A percentile compares a stretch with the other conserved stretches of the same genome.
Evolutionary conservation across 2,329 filamentous ascomycete genomes (phyloP).

Genomic region (Pseudocercospora macadamiae): DNA sequence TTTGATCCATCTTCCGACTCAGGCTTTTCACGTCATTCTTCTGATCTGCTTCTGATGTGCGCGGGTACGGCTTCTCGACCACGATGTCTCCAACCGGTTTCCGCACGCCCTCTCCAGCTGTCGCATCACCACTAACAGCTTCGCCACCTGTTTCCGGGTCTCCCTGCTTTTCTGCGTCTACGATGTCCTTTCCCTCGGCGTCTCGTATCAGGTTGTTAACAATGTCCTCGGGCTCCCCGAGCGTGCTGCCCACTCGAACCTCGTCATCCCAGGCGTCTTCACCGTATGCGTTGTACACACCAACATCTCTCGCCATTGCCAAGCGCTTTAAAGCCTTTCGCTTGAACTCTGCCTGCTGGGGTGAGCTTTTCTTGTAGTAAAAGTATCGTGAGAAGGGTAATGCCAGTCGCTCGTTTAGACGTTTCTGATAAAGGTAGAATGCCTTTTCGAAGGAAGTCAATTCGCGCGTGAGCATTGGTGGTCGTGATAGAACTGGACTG

Average conservation of each 20-base stretch:
- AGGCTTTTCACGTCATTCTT: constrained; percentile 75
- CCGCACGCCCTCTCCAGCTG: constrained; percentile 30
- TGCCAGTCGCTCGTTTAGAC: constrained; percentile 87
- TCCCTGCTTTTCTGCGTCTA: constrained; percentile 52
- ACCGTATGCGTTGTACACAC: constrained; percentile 75
- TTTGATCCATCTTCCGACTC: constrained; percentile 77
- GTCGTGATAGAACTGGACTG: constrained; percentile 82
- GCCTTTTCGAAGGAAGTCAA: constrained; percentile 87
- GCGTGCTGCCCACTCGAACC: constrained; percentile 71
- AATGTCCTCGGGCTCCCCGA: constrained; percentile 66
- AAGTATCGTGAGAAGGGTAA: constrained; percentile 88
- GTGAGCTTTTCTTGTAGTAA: constrained; percentile 91
- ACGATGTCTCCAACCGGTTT: constrained; percentile 29
- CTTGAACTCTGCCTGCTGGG: constrained; percentile 85
- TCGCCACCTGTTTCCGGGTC: constrained; percentile 50
- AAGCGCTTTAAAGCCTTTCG: constrained; percentile 77
- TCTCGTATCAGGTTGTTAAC: constrained; percentile 73
- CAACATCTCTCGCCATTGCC: constrained; percentile 78
- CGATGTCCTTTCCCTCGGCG: constrained; percentile 60
- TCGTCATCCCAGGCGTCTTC: constrained; percentile 90
- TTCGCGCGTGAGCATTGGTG: constrained; percentile 81
- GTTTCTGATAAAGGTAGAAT: constrained; percentile 96
- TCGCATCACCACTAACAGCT: constrained; percentile 42
- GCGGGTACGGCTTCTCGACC: constrained; percentile 69
- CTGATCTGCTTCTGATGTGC: constrained; percentile 77